phyloP scores from a whole-genome alignment of 2,329 filamentous ascomycete genomes.

The Fusarium sp. region DNA sequence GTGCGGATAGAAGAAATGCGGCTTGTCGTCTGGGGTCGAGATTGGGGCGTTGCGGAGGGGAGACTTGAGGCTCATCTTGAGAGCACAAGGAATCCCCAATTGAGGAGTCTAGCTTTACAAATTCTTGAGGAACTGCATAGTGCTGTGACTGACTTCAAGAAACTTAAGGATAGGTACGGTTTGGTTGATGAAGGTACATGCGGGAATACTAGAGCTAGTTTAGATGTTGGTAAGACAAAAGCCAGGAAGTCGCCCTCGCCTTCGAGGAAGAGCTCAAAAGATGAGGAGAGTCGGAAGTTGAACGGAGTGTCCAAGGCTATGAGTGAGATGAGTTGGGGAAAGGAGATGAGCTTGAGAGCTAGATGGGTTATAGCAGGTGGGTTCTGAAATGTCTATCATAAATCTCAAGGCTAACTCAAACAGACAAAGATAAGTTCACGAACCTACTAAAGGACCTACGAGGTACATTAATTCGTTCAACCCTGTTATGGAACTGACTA shows the following conservation, averaged over 20 bases:
- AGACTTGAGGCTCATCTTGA: constrained; percentile 58
- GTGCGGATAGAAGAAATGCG: constrained; percentile 64
- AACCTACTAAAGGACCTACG: constrained; percentile 56
- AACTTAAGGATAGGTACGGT: constrained; percentile 58
- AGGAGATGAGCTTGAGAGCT: constrained; percentile 52
- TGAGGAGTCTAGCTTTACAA: constrained; percentile 56
- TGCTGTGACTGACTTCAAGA: constrained; percentile 60
- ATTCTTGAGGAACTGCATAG: constrained; percentile 58
- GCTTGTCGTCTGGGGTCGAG: constrained; percentile 60
- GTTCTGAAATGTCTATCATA: constrained; percentile 7
- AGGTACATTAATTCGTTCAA: constrained; percentile 44
- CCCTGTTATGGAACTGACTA: background rate
- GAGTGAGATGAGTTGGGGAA: constrained; percentile 51
- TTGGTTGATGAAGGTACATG: constrained; percentile 49
- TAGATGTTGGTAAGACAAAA: constrained; percentile 31
- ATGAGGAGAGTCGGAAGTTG: constrained; percentile 38
- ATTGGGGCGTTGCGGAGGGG: constrained; percentile 62
- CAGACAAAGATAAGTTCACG: constrained; percentile 61
- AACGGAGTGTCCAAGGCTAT: constrained; percentile 35
- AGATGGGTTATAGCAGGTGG: constrained; percentile 60
- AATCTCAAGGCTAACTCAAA: constrained; percentile 1
- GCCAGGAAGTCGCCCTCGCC: constrained; percentile 37
- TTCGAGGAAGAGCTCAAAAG: constrained; percentile 42
- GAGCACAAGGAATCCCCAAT: constrained; percentile 53
- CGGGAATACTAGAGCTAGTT: background rate